Percentiles rank a stretch among this genome's conserved stretches.
Evolutionary conservation across 2,329 filamentous ascomycete species (phyloP).

Genomic region (Colletotrichum simmondsii): DNA sequence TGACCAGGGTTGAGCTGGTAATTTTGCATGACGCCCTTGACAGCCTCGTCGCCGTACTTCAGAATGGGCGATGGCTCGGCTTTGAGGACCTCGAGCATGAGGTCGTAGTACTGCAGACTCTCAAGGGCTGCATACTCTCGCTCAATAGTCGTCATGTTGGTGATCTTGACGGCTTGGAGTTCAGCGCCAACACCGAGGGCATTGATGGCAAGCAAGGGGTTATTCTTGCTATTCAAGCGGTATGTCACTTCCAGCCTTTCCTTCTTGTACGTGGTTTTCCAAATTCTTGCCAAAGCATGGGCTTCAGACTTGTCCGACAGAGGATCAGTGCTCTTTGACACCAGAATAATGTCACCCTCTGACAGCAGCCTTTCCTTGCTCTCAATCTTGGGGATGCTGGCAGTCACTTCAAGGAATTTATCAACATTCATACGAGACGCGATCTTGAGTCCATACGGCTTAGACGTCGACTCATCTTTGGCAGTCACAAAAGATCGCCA

Average conservation of each 20-base stretch:
- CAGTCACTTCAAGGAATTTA: slow-evolving; percentile 91
- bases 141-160: slow-evolving; percentile 93
- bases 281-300: slow-evolving; percentile 89
- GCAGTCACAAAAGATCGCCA: slow-evolving; percentile 94
- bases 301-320: slow-evolving; percentile 72
- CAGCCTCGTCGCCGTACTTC: slow-evolving; percentile 79
- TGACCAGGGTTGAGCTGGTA: slow-evolving; percentile 91
- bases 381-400: slow-evolving; percentile 77
- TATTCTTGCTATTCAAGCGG: slow-evolving; percentile 76
- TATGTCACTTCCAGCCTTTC: slow-evolving; percentile 86
- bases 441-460: slow-evolving; percentile 88
- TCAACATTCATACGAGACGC: slow-evolving; percentile 91
- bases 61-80: slow-evolving; percentile 92
- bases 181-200: slow-evolving; percentile 74
- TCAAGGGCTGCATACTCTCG: slow-evolving; percentile 93
- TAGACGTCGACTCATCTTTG: slow-evolving; percentile 85
- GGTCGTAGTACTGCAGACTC: slow-evolving; percentile 93
- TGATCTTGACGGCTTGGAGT: slow-evolving; percentile 83
- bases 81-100: slow-evolving; percentile 90
- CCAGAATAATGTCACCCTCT: slow-evolving; percentile 89
- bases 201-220: slow-evolving; percentile 65
- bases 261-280: slow-evolving; percentile 83
- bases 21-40: slow-evolving; percentile 76
- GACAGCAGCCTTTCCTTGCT: slow-evolving; percentile 78
- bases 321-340: slow-evolving; percentile 80